Percentiles rank a stretch among this genome's conserved stretches.
Evolutionary conservation across 1,139 yeast genomes (phyloP).

Genomic region (Hansenula lynferdii): DNA sequence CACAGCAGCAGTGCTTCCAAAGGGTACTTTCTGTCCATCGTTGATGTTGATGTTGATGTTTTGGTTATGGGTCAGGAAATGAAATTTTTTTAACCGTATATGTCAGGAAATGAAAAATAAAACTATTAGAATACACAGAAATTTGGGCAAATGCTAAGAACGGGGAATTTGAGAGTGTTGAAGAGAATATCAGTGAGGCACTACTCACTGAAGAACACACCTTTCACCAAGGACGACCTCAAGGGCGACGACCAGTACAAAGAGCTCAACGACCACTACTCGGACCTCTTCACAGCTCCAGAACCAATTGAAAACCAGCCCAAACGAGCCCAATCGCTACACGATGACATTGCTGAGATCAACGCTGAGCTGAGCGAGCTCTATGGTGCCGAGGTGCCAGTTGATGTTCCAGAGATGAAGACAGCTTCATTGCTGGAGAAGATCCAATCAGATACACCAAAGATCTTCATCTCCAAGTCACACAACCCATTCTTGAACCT

Average conservation of each 20-base stretch:
- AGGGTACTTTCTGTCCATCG: conserved; percentile 23
- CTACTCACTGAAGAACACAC: not conserved
- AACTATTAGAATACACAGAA: no score
- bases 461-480: conserved; percentile 38
- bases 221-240: conserved; percentile 6
- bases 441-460: conserved; percentile 7
- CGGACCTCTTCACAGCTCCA: conserved; percentile 16
- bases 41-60: not conserved
- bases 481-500: conserved; percentile 72
- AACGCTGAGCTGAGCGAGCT: conserved; percentile 22
- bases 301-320: not conserved
- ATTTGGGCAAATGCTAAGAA: not conserved
- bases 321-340: no score
- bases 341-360: conserved; percentile 18
- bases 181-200: no score
- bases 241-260: conserved; percentile 14
- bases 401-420: not conserved
- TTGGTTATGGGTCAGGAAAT: not conserved
- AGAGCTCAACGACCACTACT: conserved; percentile 19
- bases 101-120: no score
- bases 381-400: conserved; percentile 13
- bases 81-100: conserved; percentile 1
- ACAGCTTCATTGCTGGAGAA: conserved; percentile 10
- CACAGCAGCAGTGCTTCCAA: conserved; percentile 35
- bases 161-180: no score